Base-by-base conservation (phyloP, 768 basidiomycete genomes). In the Xerocomus potaroensis region DNA sequence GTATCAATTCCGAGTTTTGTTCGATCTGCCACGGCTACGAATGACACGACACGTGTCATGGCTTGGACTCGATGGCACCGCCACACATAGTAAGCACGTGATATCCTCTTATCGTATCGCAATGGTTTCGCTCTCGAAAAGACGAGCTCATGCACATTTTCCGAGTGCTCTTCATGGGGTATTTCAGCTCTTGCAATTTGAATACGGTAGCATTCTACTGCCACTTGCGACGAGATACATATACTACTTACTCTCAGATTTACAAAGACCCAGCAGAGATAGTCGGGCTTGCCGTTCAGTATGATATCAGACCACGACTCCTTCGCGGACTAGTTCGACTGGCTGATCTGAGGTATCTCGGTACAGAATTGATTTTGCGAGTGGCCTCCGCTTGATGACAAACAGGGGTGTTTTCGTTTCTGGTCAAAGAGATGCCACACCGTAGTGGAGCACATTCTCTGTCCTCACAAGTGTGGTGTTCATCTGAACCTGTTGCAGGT, bases 291-390 rank as follows among this genome's bases (percentile, higher is more conserved):
- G 67, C 66, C 2, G 51, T 56, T 10, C 49, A 60, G 30, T 63
- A 63, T 37, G 57, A 64, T 15, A 63, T 75, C 12, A 43, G 56
- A 10, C 27, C 45, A 4, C 74, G 73, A 70, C 53, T 70, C 6
- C 31, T 67, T 19, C 46, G 55, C 9, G 68, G 65, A 18, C 55
- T 69, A 24, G 38, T 50, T 8, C 52, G 57, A 37, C 33, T 60
- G 7, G 57, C 55, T 26, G 60, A 63, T 27, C 37, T 53, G 3
- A 35, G 21, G 21, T 5, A 47, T 22, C 53, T 58, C 18, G 55
- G 55, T n/a, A 11, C 50, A 27, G 58, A 61, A 10, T 31, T 45
- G 18, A 26, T 37, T 5, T 24, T 63, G 32, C 63, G 52, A 42
- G 48, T 61, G 10, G 62, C 55, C 30, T 51, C 49, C 8, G 18